phyloP scores from a whole-genome alignment of 2,329 filamentous ascomycete species.

The Aureobasidium sp. region DNA sequence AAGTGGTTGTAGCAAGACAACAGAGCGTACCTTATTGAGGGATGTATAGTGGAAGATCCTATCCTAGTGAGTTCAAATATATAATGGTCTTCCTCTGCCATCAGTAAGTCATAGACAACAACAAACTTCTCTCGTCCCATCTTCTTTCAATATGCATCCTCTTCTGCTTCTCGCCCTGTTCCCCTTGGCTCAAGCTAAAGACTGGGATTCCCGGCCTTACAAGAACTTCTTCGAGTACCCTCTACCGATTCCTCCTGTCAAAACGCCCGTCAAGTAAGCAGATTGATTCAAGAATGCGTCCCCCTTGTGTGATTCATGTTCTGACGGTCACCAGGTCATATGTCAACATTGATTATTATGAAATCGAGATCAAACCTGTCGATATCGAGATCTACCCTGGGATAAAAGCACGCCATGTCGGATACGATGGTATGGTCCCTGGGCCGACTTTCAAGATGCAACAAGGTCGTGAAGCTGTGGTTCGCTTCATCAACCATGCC shows the following conservation, averaged over 20 bases:
- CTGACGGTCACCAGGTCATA: neutral
- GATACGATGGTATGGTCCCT: constrained; percentile 45
- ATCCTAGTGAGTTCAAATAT: neutral
- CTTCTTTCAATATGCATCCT: neutral
- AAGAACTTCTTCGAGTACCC: neutral
- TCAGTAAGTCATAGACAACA: neutral
- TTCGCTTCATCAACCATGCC: constrained; percentile 44
- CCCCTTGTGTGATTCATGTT: no score
- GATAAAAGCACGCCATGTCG: constrained; percentile 30
- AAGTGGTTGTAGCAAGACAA: neutral
- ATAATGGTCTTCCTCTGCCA: neutral
- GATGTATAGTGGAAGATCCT: neutral
- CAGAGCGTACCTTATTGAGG: neutral
- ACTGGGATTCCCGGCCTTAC: neutral
- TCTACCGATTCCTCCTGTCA: neutral
- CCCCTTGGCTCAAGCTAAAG: neutral
- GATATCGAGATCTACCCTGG: constrained; percentile 34
- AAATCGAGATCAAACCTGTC: constrained; percentile 35
- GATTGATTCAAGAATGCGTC: no score
- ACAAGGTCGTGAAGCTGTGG: constrained; percentile 40
- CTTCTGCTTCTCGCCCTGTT: neutral
- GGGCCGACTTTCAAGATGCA: constrained; percentile 44
- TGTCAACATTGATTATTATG: constrained; percentile 38
- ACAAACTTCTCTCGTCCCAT: neutral
- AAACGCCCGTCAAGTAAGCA: neutral